phyloP scores from a whole-genome alignment of 73 alveolate species.

The Uronychia binucleata region DNA sequence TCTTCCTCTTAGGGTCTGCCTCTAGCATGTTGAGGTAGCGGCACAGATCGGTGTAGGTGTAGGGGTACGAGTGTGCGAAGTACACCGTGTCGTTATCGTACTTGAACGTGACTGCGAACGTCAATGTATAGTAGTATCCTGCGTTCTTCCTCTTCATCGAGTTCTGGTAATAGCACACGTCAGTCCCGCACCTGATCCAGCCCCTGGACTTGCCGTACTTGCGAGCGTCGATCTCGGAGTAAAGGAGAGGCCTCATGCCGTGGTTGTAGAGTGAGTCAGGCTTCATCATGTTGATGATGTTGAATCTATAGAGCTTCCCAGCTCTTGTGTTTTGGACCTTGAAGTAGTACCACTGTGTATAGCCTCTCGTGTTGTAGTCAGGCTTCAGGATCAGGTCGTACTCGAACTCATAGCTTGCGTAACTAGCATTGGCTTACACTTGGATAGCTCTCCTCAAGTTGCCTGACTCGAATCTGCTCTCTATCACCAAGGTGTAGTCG shows the following conservation, averaged over 20 bases:
- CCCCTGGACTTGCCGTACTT: slow-evolving; percentile 47
- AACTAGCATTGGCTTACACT: slow-evolving; percentile 11
- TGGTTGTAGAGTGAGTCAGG: slow-evolving; percentile 96
- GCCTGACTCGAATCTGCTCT: slow-evolving; percentile 66
- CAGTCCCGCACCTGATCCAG: slow-evolving; percentile 93
- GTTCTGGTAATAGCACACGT: slow-evolving; percentile 88
- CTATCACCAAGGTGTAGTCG: slow-evolving; percentile 75
- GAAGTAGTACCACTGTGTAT: slow-evolving; percentile 99
- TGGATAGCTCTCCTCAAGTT: slow-evolving; percentile 62
- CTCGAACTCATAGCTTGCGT: slow-evolving; percentile 45
- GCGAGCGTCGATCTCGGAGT: slow-evolving; percentile 39
- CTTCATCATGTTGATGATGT: slow-evolving; percentile 98
- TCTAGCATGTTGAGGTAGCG: slow-evolving; percentile 89
- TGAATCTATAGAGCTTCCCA: slow-evolving; percentile 94
- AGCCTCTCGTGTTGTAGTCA: slow-evolving; percentile 98
- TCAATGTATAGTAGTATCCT: slow-evolving; percentile 95
- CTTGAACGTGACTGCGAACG: slow-evolving; percentile 93
- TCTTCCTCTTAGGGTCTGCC: slow-evolving; percentile 76
- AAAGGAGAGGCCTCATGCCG: slow-evolving; percentile 61
- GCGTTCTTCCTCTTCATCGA: slow-evolving; percentile 88
- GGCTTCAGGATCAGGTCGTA: slow-evolving; percentile 69
- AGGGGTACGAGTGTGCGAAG: slow-evolving; percentile 99
- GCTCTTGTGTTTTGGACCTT: slow-evolving; percentile 94
- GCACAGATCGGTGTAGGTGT: slow-evolving; percentile 96
- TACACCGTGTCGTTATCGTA: slow-evolving; percentile 96